phyloP scores from a whole-genome alignment of 805 yeast species.

The Yamadazyma laniorum region DNA sequence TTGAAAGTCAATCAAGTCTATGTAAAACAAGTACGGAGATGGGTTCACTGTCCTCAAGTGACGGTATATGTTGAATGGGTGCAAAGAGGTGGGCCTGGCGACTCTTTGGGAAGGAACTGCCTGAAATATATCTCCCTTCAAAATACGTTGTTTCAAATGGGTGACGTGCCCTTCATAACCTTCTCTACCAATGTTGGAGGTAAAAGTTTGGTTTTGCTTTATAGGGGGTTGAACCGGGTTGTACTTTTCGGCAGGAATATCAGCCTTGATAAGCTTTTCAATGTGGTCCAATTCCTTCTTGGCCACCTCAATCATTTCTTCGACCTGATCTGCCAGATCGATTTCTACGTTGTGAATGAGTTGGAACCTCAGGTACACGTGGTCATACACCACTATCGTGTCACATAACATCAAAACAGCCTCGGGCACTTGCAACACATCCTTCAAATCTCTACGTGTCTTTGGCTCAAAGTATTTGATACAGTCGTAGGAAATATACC shows the following conservation, averaged over 20 bases:
- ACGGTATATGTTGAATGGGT: slow-evolving; percentile 94
- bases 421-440: slow-evolving; percentile 84
- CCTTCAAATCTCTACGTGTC: slow-evolving; percentile 72
- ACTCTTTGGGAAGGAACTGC: slow-evolving; percentile 98
- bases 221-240: slow-evolving; percentile 78
- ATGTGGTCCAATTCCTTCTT: slow-evolving; percentile 56
- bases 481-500: slow-evolving; percentile 95
- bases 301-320: slow-evolving; percentile 52
- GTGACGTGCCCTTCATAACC: slow-evolving; percentile 88
- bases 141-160: slow-evolving; percentile 73
- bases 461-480: slow-evolving; percentile 94
- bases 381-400: slow-evolving; percentile 86
- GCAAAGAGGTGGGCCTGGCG: slow-evolving; percentile 90
- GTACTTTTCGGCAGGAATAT: slow-evolving; percentile 42
- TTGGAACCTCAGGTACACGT: slow-evolving; percentile 91
- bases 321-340: slow-evolving; percentile 25
- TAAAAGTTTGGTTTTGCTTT: slow-evolving; percentile 61
- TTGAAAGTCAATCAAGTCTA: slow-evolving; percentile 89
- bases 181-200: slow-evolving; percentile 87
- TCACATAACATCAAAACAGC: slow-evolving; percentile 90
- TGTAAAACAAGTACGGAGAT: slow-evolving; percentile 92
- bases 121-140: slow-evolving; percentile 92
- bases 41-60: slow-evolving; percentile 96
- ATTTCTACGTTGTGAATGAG: slow-evolving; percentile 76
- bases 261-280: slow-evolving; percentile 47